Base-by-base conservation (phyloP, 306 rosid genomes). In the Fragaria nilgerrensis region DNA sequence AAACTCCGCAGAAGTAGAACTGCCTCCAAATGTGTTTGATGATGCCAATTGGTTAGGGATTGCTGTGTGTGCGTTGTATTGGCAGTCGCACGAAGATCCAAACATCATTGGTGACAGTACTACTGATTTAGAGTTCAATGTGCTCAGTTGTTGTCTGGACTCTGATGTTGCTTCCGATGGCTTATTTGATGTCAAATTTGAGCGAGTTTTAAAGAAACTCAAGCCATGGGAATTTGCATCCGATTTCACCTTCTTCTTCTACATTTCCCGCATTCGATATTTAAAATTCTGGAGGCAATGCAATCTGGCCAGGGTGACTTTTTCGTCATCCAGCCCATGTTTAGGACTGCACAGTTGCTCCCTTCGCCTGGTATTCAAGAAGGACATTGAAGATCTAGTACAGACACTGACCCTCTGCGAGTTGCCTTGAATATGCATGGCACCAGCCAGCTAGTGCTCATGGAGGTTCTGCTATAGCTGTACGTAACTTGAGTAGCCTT, bases 41-140 rank as follows among this genome's bases (percentile, higher is more conserved):
- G 69, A 77, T 36, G 50, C 59, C 13, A 19, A 23, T 5, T 68
- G 81, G 48, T 49, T 69, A 5, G 81, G 81, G 23, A 29, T 70
- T 44, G 70, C 70, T 20, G 13, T 78, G 3, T 55, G 36, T 44
- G 64, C 34, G 10, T 10, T 58, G 3, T 34, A 14, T 29, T 25
- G 37, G 25, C 5, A 19, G 4, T 63, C 49, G 6, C 5, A 39
- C 17, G 56, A 68, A 48, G 62, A 61, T 47, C 59, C 25, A 16
- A 27, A 10, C 43, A 9, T 25, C 7, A 70, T 47, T 48, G 64
- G 12, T 13, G 23, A 29, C 32, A 2, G 32, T 1, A 29, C 32
- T 29, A 29, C 15, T 10, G 74, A 70, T 27, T 70, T 25, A 48
- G 74, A 70, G 41, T 16, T 10, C 7, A 53, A 9, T 70, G 59